Percentiles rank a stretch among this genome's conserved stretches.
phyloP scores from a whole-genome alignment of 148 eudicot genomes.

The Camellia granthamiana region DNA sequence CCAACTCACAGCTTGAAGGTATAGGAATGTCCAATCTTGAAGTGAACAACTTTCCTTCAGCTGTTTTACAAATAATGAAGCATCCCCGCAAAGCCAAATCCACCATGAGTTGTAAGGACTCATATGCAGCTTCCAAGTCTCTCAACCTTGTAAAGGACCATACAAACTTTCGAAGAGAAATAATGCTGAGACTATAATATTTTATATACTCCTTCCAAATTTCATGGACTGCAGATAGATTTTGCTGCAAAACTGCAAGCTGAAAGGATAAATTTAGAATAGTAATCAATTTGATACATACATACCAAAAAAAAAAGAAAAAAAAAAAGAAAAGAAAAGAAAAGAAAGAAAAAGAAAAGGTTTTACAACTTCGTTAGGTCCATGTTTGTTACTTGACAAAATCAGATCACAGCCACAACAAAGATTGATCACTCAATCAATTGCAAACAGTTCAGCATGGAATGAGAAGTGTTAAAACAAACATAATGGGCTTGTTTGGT shows the following conservation, averaged over 20 bases:
- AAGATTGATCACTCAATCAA: not conserved
- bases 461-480: not conserved
- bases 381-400: not conserved
- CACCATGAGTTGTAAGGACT: conserved; percentile 67
- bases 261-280: conserved; percentile 43
- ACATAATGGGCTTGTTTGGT: no score
- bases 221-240: conserved; percentile 63
- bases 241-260: conserved; percentile 92
- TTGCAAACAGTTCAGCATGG: not conserved
- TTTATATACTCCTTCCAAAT: conserved; percentile 70
- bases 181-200: conserved; percentile 42
- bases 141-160: conserved; percentile 62
- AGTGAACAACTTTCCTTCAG: conserved; percentile 36
- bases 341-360: no score
- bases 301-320: no score
- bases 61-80: conserved; percentile 25
- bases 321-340: no score
- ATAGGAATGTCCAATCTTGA: conserved; percentile 69
- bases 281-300: no score
- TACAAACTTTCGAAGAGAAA: conserved; percentile 59
- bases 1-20: conserved; percentile 32
- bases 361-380: not conserved
- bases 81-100: conserved; percentile 42
- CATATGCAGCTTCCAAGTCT: conserved; percentile 65
- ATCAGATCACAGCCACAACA: not conserved